phyloP scores from a whole-genome alignment of 169 alveolate genomes.

The Perkinsus marinus region DNA sequence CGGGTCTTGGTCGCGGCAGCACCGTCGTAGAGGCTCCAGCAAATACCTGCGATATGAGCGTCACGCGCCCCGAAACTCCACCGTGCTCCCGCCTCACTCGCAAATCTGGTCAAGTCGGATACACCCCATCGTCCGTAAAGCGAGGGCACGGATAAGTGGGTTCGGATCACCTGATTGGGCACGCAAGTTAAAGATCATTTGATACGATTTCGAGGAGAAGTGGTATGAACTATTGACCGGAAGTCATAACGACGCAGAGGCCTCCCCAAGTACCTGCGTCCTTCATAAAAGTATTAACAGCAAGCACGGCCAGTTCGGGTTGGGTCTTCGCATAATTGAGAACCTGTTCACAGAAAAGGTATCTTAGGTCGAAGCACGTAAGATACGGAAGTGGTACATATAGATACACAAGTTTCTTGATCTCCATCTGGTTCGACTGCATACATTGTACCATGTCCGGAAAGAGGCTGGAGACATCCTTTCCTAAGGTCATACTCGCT shows the following conservation, averaged over 20 bases:
- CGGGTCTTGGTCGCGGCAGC: conserved; percentile 87
- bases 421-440: conserved; percentile 87
- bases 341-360: conserved; percentile 31
- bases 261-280: conserved; percentile 1
- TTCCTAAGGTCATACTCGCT: conserved; percentile 98
- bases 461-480: conserved; percentile 96
- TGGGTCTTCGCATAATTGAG: conserved; percentile 95
- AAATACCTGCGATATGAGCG: conserved; percentile 40
- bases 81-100: conserved; percentile 8
- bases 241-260: no score
- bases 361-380: neutral
- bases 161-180: conserved; percentile 79
- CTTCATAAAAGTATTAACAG: conserved; percentile 87
- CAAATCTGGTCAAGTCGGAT: conserved; percentile 85
- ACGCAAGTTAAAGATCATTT: conserved; percentile 16
- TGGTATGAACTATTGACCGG: neutral
- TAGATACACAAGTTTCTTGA: conserved; percentile 89
- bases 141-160: conserved; percentile 88
- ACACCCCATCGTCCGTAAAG: conserved; percentile 97
- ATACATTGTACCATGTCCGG: conserved; percentile 96
- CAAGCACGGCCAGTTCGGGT: conserved; percentile 95
- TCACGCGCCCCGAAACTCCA: neutral
- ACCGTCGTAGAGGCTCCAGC: conserved; percentile 87
- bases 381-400: conserved; percentile 24
- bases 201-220: neutral